phyloP scores from a whole-genome alignment of 495 filamentous ascomycete genomes.

The Amniculicola lignicola region DNA sequence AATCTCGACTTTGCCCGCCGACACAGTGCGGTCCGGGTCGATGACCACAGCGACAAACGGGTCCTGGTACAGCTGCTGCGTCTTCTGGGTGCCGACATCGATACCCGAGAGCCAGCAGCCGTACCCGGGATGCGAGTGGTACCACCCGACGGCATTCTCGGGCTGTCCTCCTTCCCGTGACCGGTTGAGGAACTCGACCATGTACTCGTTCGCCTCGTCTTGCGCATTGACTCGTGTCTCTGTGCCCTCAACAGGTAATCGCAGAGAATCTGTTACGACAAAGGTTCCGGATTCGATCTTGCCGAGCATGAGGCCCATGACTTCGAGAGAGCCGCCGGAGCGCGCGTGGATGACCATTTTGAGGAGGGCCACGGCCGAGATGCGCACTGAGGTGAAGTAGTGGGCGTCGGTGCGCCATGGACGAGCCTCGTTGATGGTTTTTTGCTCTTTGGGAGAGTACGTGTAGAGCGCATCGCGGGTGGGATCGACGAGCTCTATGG shows the following conservation, averaged over 20 bases:
- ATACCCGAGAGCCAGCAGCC: conserved; percentile 98
- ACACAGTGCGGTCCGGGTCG: conserved; percentile 94
- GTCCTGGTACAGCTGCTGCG: conserved; percentile 77
- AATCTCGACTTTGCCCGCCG: conserved; percentile 92
- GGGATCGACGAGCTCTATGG: conserved; percentile 76
- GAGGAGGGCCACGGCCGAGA: conserved; percentile 87
- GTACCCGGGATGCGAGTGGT: conserved; percentile 96
- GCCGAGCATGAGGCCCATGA: conserved; percentile 99
- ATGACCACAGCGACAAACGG: conserved; percentile 96
- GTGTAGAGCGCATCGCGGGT: conserved; percentile 86
- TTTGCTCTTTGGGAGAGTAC: conserved; percentile 67
- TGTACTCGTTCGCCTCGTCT: conserved; percentile 93
- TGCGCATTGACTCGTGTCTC: conserved; percentile 97
- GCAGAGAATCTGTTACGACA: conserved; percentile 91
- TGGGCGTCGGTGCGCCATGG: conserved; percentile 82
- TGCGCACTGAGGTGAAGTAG: conserved; percentile 90
- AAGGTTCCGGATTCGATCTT: conserved; percentile 80
- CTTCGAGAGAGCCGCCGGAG: conserved; percentile 82
- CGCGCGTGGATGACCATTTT: conserved; percentile 99
- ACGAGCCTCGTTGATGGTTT: conserved; percentile 53
- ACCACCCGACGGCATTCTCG: conserved; percentile 97
- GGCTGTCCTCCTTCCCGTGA: conserved; percentile 68
- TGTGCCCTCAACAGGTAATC: conserved; percentile 93
- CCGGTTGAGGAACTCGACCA: conserved; percentile 75
- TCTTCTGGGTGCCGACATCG: conserved; percentile 82